A percentile compares a stretch with the other conserved stretches of the same genome.
Evolutionary conservation across 2,329 filamentous ascomycete genomes (phyloP).

Genomic region (Phaeosphaeriaceae sp.): DNA sequence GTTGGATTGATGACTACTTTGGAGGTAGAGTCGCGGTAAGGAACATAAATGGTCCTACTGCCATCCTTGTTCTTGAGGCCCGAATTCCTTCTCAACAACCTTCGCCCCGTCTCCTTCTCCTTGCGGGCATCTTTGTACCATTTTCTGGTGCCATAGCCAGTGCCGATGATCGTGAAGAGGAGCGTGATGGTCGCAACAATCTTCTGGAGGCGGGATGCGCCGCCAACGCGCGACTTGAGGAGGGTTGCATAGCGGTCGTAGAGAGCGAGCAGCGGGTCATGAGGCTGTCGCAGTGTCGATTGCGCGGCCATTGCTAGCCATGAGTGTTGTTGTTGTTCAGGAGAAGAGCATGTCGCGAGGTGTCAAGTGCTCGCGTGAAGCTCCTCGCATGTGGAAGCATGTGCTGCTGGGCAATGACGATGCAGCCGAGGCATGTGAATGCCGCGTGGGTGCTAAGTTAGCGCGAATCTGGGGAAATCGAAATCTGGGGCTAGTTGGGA

Average conservation of each 20-base stretch:
- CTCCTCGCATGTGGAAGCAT: neutral
- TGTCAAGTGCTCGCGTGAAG: neutral
- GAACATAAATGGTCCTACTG: conserved; percentile 92
- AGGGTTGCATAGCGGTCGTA: conserved; percentile 59
- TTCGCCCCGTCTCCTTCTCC: conserved; percentile 83
- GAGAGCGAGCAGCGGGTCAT: conserved; percentile 55
- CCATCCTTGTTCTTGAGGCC: conserved; percentile 94
- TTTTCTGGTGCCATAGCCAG: conserved; percentile 78
- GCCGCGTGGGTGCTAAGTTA: conserved; percentile 2
- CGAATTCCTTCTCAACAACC: conserved; percentile 88
- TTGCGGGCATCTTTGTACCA: conserved; percentile 77
- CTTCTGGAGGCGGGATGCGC: conserved; percentile 74
- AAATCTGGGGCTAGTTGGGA: neutral
- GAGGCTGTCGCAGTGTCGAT: conserved; percentile 72
- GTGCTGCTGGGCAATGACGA: neutral
- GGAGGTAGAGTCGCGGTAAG: conserved; percentile 84
- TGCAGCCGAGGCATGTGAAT: neutral
- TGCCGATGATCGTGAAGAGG: conserved; percentile 77
- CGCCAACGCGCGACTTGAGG: conserved; percentile 62
- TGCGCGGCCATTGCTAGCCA: conserved; percentile 77
- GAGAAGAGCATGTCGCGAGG: conserved; percentile 11
- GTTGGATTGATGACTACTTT: conserved; percentile 92
- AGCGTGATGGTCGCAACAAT: conserved; percentile 80
- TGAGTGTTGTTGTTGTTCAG: conserved; percentile 30
- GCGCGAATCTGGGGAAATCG: neutral